Base-by-base conservation (phyloP, 2,329 filamentous ascomycete species). In the Colletotrichum spinosum region DNA sequence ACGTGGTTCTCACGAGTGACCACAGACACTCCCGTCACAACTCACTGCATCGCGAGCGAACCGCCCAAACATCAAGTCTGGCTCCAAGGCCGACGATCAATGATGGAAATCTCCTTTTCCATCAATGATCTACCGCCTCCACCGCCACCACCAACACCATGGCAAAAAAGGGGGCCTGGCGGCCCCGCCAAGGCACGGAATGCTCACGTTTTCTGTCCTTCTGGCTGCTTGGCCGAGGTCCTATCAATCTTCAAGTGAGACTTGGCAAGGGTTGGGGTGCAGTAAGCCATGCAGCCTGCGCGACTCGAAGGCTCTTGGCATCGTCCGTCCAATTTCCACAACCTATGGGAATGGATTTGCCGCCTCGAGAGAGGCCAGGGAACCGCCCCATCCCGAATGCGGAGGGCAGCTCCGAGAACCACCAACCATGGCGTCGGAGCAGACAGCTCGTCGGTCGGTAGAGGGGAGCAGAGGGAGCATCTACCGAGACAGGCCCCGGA, bases 321-420 rank as follows among this genome's bases (percentile, higher is more conserved):
- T 57, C 33, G 63, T 66, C 58, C 63, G 53, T 66, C 52, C 58
- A 66, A 66, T 66, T 63, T 65, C 48, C 25, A 25, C 25, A 25
- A 44, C 33, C 7, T 38, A 11, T 49, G 11, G 1, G 46, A 25
- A 25, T 25, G 25, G 25, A 5, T 25, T 25, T 25, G 50, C 45
- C 35, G 55, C 37, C 17, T 49, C 34, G 37, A 13, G 11, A 12
- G 33, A 13, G 44, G 33, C 53, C 42, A 25, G 25, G 25, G 42
- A 11, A 17, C n/a, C 11, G 17, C 39, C 17, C 45, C 46, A 25
- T 44, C 25, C 51, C 41, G 33, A 53, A 56, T 42, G 6, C 52
- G 63, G 63, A 65, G 58, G 33, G 49, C n/a, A 54, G 58, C 51
- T 17, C 63, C 48, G 53, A 56, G 55, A 37, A 25, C 53, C 34